A percentile compares a stretch with the other conserved stretches of the same genome.
Evolutionary conservation across 2,329 filamentous ascomycete genomes (phyloP).

Genomic region (Beauveria rudraprayagi): DNA sequence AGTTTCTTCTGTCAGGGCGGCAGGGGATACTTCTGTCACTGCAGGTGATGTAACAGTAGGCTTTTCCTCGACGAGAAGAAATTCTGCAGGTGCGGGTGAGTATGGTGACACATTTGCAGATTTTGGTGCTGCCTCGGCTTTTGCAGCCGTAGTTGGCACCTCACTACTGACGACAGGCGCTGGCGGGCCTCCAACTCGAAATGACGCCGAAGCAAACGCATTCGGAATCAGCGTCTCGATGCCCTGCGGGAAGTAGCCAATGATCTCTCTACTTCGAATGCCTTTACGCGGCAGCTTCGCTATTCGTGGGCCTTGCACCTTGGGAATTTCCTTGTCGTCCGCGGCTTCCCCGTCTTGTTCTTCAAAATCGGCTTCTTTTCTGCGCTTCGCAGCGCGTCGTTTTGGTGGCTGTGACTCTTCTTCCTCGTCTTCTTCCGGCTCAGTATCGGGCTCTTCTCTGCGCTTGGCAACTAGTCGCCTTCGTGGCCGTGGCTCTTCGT

Average conservation of each 20-base stretch:
- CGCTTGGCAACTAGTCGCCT: background rate
- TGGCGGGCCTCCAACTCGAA: conserved; percentile 8
- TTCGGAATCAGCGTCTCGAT: conserved; percentile 13
- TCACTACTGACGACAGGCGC: background rate
- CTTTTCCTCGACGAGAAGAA: background rate
- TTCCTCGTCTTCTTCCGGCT: background rate
- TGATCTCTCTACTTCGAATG: conserved; percentile 39
- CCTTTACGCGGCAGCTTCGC: conserved; percentile 33
- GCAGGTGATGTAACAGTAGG: background rate
- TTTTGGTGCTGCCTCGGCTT: background rate
- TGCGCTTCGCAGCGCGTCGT: background rate
- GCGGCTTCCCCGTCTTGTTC: background rate
- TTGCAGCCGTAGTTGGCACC: background rate
- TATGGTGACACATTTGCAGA: background rate
- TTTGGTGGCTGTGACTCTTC: background rate
- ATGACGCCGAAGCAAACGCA: conserved; percentile 15
- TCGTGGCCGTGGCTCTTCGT: background rate
- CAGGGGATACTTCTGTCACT: background rate
- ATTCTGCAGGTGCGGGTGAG: background rate
- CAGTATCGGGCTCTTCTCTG: background rate
- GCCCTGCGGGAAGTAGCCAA: conserved; percentile 28
- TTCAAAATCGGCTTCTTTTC: conserved; percentile 1
- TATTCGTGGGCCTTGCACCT: conserved; percentile 25
- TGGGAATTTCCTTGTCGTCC: background rate
- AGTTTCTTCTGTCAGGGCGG: background rate